Evolutionary conservation across 2,329 filamentous ascomycete species (phyloP).

Genomic region (Fusarium chaquense): DNA sequence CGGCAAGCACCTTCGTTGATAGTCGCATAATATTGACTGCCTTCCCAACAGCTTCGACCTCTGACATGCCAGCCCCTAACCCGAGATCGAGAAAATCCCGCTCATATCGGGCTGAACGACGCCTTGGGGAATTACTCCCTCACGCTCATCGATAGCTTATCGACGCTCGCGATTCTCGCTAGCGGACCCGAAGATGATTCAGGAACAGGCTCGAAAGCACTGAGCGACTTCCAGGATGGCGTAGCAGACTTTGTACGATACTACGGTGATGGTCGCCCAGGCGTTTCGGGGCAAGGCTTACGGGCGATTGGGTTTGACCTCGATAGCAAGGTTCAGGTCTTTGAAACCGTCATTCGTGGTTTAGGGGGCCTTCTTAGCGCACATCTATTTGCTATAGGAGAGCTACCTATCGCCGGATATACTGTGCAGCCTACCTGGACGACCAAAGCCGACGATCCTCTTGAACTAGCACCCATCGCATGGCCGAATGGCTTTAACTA

Average conservation of each 20-base stretch:
- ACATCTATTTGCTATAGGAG: conserved; percentile 91
- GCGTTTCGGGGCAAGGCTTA: conserved; percentile 75
- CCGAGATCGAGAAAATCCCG: conserved; percentile 82
- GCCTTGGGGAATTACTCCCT: conserved; percentile 97
- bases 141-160: conserved; percentile 94
- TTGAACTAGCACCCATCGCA: conserved; percentile 67
- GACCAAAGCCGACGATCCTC: conserved; percentile 53
- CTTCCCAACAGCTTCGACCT: conserved; percentile 74
- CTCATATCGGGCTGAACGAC: conserved; percentile 90
- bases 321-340: conserved; percentile 98
- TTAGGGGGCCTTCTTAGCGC: conserved; percentile 91
- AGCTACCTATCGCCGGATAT: conserved; percentile 88
- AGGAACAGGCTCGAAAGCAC: conserved; percentile 60
- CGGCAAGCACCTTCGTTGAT: neutral
- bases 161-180: conserved; percentile 91
- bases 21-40: conserved; percentile 36
- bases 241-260: conserved; percentile 80
- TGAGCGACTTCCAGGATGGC: conserved; percentile 83
- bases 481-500: conserved; percentile 87
- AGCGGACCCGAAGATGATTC: conserved; percentile 69
- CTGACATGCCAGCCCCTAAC: conserved; percentile 86
- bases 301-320: conserved; percentile 88
- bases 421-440: conserved; percentile 58
- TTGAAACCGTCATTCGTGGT: conserved; percentile 96
- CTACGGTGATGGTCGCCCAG: conserved; percentile 86